Percentiles rank a stretch among this genome's conserved stretches.
Evolutionary conservation across 169 alveolate genomes (phyloP).

Genomic region (Cryptosporidium meleagridis): DNA sequence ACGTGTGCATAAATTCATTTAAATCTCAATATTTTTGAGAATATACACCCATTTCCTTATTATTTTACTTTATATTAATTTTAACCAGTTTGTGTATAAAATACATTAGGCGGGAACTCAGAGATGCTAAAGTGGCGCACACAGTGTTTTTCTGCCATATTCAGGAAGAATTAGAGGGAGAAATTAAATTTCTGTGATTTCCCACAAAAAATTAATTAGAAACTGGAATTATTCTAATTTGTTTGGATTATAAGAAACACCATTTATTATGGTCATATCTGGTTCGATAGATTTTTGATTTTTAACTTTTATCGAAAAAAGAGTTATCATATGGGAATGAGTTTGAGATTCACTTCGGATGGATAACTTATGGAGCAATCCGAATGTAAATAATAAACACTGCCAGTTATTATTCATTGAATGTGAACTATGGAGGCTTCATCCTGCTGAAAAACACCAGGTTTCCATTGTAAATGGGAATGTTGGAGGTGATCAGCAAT

Average conservation of each 20-base stretch:
- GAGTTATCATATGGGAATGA: slow-evolving; percentile 33
- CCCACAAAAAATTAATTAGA: slow-evolving; percentile 14
- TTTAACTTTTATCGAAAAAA: background rate
- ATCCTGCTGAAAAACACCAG: background rate
- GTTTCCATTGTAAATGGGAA: slow-evolving; percentile 27
- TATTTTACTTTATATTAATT: background rate
- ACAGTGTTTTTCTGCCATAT: background rate
- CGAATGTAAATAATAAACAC: slow-evolving; percentile 8
- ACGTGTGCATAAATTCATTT: background rate
- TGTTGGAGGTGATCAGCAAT: background rate
- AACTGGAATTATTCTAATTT: background rate
- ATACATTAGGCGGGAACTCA: background rate
- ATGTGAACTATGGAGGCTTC: slow-evolving; percentile 70
- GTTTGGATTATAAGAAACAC: background rate
- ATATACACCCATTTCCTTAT: background rate
- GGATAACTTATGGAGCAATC: slow-evolving; percentile 35
- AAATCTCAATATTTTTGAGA: background rate
- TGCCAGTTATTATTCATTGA: slow-evolving; percentile 40
- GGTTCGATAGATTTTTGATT: background rate
- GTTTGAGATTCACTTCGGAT: slow-evolving; percentile 42
- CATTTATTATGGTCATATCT: background rate
- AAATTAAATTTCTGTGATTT: background rate
- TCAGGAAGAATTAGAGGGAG: background rate
- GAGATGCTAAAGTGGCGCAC: slow-evolving; percentile 9
- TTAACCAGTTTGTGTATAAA: background rate